Evolutionary conservation across 306 rosid species (phyloP).

Genomic region (Prunus padus): DNA sequence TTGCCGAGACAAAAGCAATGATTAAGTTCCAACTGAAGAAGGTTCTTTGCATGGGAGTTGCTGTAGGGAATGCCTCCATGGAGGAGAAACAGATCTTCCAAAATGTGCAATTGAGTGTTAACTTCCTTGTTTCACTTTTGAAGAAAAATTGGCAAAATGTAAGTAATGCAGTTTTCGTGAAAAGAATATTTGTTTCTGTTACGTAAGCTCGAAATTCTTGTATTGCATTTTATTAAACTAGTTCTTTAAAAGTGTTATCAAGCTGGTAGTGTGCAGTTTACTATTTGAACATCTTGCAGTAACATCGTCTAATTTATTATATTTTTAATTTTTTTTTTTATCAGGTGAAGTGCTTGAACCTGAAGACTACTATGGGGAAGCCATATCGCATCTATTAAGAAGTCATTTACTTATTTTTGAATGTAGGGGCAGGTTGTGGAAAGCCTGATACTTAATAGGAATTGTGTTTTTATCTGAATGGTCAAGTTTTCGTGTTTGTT

Average conservation of each 20-base stretch:
- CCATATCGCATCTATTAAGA: conserved; percentile 30
- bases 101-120: conserved; percentile 77
- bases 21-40: conserved; percentile 83
- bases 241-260: background rate
- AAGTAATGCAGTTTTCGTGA: conserved; percentile 13
- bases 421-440: background rate
- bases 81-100: conserved; percentile 92
- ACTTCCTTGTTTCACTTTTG: conserved; percentile 78
- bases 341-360: conserved; percentile 40
- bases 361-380: conserved; percentile 48
- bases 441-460: background rate
- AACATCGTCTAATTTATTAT: background rate
- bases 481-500: background rate
- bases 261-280: background rate
- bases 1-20: conserved; percentile 78
- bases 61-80: conserved; percentile 80
- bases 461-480: background rate
- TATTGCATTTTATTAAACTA: background rate
- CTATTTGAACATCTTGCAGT: background rate
- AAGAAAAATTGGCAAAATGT: conserved; percentile 93
- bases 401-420: background rate
- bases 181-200: background rate
- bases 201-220: background rate
- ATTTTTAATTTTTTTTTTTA: background rate
- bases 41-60: conserved; percentile 93